Evolutionary conservation across 805 yeast species (phyloP).

Genomic region (Saccharomyces paradoxus): DNA sequence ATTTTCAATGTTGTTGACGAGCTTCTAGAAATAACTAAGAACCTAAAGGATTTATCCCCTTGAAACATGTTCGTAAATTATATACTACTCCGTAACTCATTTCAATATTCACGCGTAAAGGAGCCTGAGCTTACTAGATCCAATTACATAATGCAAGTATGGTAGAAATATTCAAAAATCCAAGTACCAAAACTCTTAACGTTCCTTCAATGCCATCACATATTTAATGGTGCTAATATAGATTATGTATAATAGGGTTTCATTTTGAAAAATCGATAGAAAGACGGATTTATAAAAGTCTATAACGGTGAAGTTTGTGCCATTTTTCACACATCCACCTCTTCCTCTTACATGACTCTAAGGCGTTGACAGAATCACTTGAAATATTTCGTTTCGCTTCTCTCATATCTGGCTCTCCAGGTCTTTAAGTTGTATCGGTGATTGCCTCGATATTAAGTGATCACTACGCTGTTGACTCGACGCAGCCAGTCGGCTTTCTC

Average conservation of each 20-base stretch:
- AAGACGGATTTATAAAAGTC: neutral
- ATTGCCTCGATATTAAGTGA: neutral
- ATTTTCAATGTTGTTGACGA: conserved; percentile 26
- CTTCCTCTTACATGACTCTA: neutral
- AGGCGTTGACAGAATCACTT: neutral
- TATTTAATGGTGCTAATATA: neutral
- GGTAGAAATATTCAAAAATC: neutral
- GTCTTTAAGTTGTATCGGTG: conserved; percentile 11
- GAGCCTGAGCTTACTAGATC: neutral
- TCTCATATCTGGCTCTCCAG: conserved; percentile 10
- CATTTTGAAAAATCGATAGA: neutral
- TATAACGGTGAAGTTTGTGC: neutral
- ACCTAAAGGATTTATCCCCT: neutral
- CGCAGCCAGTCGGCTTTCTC: neutral
- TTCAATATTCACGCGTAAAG: neutral
- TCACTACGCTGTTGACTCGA: neutral
- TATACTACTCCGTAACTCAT: neutral
- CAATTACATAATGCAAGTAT: neutral
- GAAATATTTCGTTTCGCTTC: neutral
- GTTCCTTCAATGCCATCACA: neutral
- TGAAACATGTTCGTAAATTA: neutral
- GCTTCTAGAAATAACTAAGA: conserved; percentile 8
- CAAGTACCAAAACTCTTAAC: neutral
- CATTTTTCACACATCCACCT: neutral
- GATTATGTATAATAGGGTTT: neutral